A percentile compares a stretch with the other conserved stretches of the same genome.
Conservation (phyloP, 176 grass and related monocot species). For the Poa annua region DNA sequence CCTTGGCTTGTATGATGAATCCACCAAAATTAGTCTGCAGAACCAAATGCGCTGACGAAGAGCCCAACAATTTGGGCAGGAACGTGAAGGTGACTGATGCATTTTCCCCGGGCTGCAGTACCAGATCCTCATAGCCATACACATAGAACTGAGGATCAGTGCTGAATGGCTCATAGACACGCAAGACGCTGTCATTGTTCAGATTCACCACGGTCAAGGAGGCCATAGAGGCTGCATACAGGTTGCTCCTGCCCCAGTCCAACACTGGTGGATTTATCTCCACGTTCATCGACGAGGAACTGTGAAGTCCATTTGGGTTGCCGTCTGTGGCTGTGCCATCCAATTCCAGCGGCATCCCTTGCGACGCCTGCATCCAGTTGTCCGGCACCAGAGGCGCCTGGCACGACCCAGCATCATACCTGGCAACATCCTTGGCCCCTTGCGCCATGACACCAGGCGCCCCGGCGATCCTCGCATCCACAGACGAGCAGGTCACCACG, state of each 20-base stretch:
- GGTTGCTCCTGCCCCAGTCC: slow-evolving; percentile 71
- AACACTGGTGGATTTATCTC: slow-evolving; percentile 74
- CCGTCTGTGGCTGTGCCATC: slow-evolving; percentile 45
- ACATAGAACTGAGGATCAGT: slow-evolving; percentile 88
- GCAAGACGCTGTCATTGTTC: slow-evolving; percentile 63
- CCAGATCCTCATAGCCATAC: slow-evolving; percentile 68
- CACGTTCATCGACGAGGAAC: slow-evolving; percentile 61
- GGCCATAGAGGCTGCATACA: slow-evolving; percentile 72
- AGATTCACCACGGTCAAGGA: slow-evolving; percentile 71
- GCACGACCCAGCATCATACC: slow-evolving; percentile 50
- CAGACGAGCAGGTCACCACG: slow-evolving; percentile 64
- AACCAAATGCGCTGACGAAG: slow-evolving; percentile 72
- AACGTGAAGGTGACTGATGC: slow-evolving; percentile 72
- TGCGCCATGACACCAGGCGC: slow-evolving; percentile 35
- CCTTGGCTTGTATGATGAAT: slow-evolving; percentile 89
- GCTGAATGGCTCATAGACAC: slow-evolving; percentile 74
- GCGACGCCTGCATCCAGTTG: slow-evolving; percentile 81
- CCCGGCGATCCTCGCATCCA: slow-evolving; percentile 39
- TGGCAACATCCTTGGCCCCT: slow-evolving; percentile 39
- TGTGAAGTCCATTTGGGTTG: slow-evolving; percentile 36
- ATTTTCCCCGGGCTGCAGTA: slow-evolving; percentile 71
- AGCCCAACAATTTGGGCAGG: slow-evolving; percentile 77
- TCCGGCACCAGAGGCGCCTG: slow-evolving; percentile 75
- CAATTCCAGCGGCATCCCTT: slow-evolving; percentile 53
- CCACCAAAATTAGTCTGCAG: slow-evolving; percentile 91